Percentiles rank a stretch among this genome's conserved stretches.
phyloP scores from a whole-genome alignment of 352 stramenopile genomes.

The Lagenidium giganteum region DNA sequence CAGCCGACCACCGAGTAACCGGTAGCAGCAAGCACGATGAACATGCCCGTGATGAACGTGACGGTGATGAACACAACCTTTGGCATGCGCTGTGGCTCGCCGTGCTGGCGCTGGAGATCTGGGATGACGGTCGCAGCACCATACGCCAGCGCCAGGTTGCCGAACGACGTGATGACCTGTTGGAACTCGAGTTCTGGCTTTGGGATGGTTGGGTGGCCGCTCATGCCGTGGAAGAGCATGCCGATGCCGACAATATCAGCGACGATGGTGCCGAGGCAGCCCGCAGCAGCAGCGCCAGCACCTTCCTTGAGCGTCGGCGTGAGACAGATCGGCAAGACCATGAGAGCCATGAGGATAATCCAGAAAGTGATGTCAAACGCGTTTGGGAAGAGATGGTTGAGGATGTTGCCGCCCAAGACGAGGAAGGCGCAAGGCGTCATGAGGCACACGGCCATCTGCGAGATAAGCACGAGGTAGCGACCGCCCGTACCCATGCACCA shows the following conservation, averaged over 20 bases:
- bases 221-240: conserved; percentile 22
- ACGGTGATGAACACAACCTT: conserved; percentile 24
- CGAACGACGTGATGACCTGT: conserved; percentile 20
- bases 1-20: too few relatives aligned
- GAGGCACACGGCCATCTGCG: conserved; percentile 16
- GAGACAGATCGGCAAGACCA: conserved; percentile 19
- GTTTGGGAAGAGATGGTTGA: conserved; percentile 16
- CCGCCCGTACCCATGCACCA: conserved; percentile 22
- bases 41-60: conserved; percentile 20
- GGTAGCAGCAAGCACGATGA: too few relatives aligned
- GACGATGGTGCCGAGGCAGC: conserved; percentile 21
- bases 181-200: conserved; percentile 19
- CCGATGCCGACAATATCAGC: conserved; percentile 17
- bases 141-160: conserved; percentile 28
- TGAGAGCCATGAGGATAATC: conserved; percentile 24
- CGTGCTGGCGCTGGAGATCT: conserved; percentile 13
- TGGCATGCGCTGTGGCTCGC: conserved; percentile 19
- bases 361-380: conserved; percentile 15
- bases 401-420: conserved; percentile 12
- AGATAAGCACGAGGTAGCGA: conserved; percentile 19
- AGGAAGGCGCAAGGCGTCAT: conserved; percentile 17
- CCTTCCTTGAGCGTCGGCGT: conserved; percentile 27
- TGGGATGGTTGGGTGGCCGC: conserved; percentile 14
- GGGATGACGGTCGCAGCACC: conserved; percentile 25
- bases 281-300: conserved; percentile 17